These are phyloP conservation scores for Taiozyma sp. DNA, from an alignment of 1,139 yeast genomes.

Conservation along the genomic window DNA sequence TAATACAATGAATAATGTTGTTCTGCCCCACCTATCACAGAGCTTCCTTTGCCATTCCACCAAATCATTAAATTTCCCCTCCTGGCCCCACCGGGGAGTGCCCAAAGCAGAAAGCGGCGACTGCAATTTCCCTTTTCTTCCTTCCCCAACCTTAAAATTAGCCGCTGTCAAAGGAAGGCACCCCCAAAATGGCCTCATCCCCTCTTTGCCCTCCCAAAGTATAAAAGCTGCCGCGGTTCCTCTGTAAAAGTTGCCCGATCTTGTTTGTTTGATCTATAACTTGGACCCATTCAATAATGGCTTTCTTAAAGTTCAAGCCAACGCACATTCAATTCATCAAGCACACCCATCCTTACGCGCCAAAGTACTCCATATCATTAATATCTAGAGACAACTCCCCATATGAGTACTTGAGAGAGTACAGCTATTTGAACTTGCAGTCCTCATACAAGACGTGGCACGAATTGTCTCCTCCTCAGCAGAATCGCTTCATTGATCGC, in stretches of 20 bases:
- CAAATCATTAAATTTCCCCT: neutral
- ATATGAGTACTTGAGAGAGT: constrained; percentile 5
- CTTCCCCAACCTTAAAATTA: neutral
- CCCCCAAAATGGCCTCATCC: neutral
- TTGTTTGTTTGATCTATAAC: too few relatives aligned
- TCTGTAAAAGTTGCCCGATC: too few relatives aligned
- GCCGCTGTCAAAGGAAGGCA: neutral
- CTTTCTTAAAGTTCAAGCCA: neutral
- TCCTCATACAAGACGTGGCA: constrained; percentile 8
- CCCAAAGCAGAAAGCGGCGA: neutral
- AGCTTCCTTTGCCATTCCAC: neutral
- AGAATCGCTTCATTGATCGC: constrained; percentile 6
- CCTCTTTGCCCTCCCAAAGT: neutral
- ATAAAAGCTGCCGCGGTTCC: neutral
- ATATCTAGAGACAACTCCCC: neutral
- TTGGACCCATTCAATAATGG: neutral
- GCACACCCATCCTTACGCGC: neutral
- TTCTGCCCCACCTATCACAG: neutral
- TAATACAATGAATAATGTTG: too few relatives aligned
- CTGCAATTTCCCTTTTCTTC: neutral
- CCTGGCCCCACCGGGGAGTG: neutral
- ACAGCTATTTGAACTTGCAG: constrained; percentile 7
- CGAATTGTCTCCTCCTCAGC: constrained; percentile 7
- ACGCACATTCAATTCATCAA: neutral
- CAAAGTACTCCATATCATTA: neutral